Evolutionary conservation across 108 stramenopile genomes (phyloP).

Genomic region (Cyclotella distinguenda): DNA sequence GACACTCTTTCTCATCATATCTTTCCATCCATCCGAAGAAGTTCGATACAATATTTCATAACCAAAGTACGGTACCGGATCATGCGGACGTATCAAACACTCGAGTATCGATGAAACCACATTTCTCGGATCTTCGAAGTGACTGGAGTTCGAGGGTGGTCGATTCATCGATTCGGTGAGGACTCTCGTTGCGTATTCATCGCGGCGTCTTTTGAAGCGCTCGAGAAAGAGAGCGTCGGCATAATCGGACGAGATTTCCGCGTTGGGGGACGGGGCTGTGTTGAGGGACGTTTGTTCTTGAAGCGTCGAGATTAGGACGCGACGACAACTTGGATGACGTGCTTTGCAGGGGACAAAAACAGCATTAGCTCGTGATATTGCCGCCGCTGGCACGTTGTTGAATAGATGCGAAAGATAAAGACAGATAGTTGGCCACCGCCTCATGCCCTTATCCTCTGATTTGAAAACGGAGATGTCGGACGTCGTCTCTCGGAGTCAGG

Average conservation of each 20-base stretch:
- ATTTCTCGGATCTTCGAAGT: slow-evolving; percentile 28
- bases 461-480: too few relatives aligned
- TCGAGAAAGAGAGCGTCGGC: slow-evolving; percentile 30
- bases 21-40: slow-evolving; percentile 47
- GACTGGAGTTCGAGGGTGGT: slow-evolving; percentile 1
- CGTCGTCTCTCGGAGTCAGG: too few relatives aligned
- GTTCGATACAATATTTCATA: slow-evolving; percentile 38
- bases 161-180: background rate
- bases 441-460: too few relatives aligned
- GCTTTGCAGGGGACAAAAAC: too few relatives aligned
- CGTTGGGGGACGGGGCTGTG: slow-evolving; percentile 4
- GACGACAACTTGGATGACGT: too few relatives aligned
- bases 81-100: slow-evolving; percentile 4
- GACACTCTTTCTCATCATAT: slow-evolving; percentile 44
- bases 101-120: slow-evolving; percentile 13
- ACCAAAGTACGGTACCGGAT: slow-evolving; percentile 34
- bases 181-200: background rate
- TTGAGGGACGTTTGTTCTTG: background rate
- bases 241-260: background rate
- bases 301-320: background rate
- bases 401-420: too few relatives aligned
- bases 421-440: too few relatives aligned
- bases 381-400: too few relatives aligned
- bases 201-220: slow-evolving; percentile 25
- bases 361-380: too few relatives aligned